Conservation (phyloP, 2,329 filamentous ascomycete genomes). For the Trichoderma asperellum region DNA sequence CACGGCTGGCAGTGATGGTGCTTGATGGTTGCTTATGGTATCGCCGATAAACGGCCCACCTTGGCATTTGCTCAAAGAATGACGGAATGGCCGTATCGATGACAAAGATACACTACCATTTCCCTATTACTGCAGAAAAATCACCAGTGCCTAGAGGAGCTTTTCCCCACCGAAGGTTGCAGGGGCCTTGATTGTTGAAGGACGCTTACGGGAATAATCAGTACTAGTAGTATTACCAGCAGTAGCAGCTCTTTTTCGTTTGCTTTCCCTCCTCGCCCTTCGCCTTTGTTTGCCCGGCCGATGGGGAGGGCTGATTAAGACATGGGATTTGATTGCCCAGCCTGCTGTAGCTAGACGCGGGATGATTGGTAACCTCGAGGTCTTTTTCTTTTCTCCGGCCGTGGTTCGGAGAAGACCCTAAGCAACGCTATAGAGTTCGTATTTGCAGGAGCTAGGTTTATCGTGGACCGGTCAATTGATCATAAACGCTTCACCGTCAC, state of each 20-base stretch:
- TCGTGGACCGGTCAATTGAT: neutral
- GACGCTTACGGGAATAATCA: neutral
- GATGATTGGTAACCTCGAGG: conserved; percentile 5
- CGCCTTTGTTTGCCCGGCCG: conserved; percentile 12
- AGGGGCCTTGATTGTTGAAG: neutral
- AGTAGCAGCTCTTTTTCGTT: neutral
- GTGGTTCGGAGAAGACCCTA: neutral
- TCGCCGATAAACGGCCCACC: neutral
- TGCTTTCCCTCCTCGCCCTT: conserved; percentile 7
- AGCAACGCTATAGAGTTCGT: neutral
- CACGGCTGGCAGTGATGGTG: neutral
- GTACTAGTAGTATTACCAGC: no score
- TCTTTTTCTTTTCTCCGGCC: neutral
- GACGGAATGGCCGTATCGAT: neutral
- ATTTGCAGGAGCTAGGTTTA: neutral
- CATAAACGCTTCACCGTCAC: conserved; percentile 9
- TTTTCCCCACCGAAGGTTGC: conserved; percentile 3
- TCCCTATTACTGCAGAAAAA: neutral
- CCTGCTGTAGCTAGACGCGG: neutral
- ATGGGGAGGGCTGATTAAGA: neutral
- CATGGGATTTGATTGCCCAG: neutral
- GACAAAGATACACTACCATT: neutral
- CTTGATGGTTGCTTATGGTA: no score
- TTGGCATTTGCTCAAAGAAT: neutral
- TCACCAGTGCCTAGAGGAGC: neutral